Base-by-base conservation (phyloP, 306 rosid species). In the Cucumis melo region DNA sequence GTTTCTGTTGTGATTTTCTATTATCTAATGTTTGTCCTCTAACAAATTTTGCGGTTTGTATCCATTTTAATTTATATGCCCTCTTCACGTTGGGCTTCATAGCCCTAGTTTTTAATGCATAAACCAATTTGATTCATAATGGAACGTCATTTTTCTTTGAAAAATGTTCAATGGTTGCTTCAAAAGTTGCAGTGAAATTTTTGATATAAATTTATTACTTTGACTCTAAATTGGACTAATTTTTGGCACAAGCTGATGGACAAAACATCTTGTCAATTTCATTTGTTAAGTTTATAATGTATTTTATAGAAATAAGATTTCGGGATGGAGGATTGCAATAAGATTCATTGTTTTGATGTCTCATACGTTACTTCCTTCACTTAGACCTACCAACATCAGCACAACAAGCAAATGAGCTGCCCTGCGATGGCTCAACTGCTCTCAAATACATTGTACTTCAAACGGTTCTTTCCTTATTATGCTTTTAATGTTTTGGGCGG, bases 341-440 rank as follows among this genome's bases (percentile, higher is more conserved):
- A 12, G 23, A 29, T 48, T 48, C 24, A 14, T 48, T 29, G 10
- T 50, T 51, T 51, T 51, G 44, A 72, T 72, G 44, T 13, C 2
- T 19, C 24, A 73, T 72, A 70, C 64, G 34, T 60, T 74, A 20
- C 66, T 61, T 34, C 9, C 39, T 24, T 12, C 32, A 34, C 10
- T 76, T 21, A 93, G 98, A 89, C 82, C 68, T 93, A 93, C 81
- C 98, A 93, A 78, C 98, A 93, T 82, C 98, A 93, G 60, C 98
- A 93, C 83, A 93, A 93, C 92, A 93, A 93, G 72, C 97, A 93
- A 84, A 93, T 93, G 98, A 93, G 98, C 85, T 93, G 98, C 89
- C 97, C 98, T 76, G 98, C 92, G 7, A 92, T 94, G 99, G 99
- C 87, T 76, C 99, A 94, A 79, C 81, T 94, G 75, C 96, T 94